Evolutionary conservation across 2,329 filamentous ascomycete species (phyloP).

Genomic region (Paracoccidioides brasiliensis): DNA sequence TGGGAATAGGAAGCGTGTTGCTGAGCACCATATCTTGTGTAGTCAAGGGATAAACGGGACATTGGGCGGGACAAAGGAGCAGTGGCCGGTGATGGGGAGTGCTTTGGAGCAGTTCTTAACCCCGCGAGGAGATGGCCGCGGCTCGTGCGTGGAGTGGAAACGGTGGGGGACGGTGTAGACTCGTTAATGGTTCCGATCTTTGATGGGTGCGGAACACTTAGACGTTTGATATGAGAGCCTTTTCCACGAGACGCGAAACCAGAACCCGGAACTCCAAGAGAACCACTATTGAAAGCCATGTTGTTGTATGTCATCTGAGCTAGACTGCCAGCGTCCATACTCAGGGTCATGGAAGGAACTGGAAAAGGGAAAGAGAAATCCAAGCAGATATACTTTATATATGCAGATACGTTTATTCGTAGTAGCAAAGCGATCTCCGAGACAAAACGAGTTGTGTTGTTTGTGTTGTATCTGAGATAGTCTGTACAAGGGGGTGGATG

Average conservation of each 20-base stretch:
- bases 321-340: slow-evolving; percentile 93
- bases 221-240: slow-evolving; percentile 76
- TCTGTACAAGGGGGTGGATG: neutral
- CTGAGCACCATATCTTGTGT: slow-evolving; percentile 34
- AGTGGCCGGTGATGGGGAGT: slow-evolving; percentile 55
- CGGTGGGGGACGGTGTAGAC: slow-evolving; percentile 50
- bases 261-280: slow-evolving; percentile 60
- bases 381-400: slow-evolving; percentile 13
- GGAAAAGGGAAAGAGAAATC: slow-evolving; percentile 10
- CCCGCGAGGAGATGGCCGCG: slow-evolving; percentile 89
- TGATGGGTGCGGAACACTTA: slow-evolving; percentile 60
- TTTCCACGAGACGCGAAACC: slow-evolving; percentile 79
- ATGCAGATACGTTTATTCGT: slow-evolving; percentile 11
- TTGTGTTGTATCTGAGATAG: neutral
- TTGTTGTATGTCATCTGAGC: slow-evolving; percentile 95
- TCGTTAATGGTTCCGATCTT: slow-evolving; percentile 56
- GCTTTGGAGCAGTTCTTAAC: slow-evolving; percentile 86
- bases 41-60: slow-evolving; percentile 35
- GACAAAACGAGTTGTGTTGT: neutral
- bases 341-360: slow-evolving; percentile 20
- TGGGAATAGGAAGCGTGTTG: slow-evolving; percentile 18
- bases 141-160: slow-evolving; percentile 79
- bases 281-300: slow-evolving; percentile 53
- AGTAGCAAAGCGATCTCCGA: slow-evolving; percentile 1
- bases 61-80: slow-evolving; percentile 47